phyloP scores from a whole-genome alignment of 192 early-diverging fungal genomes.

The Backusella australiensis region DNA sequence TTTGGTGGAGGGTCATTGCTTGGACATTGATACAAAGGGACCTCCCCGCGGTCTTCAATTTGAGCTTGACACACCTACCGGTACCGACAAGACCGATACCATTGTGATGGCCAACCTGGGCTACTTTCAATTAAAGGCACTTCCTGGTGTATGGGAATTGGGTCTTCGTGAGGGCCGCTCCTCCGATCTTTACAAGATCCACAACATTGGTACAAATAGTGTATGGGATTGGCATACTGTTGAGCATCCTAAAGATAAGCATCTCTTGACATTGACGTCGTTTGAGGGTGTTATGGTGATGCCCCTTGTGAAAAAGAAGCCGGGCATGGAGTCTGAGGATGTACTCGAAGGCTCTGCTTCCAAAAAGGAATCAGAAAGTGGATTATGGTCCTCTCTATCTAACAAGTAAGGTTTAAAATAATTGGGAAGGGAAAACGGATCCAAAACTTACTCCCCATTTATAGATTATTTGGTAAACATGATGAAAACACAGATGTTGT shows the following conservation, averaged over 20 bases:
- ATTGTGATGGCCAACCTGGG: slow-evolving; percentile 99
- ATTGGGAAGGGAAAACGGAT: slow-evolving; percentile 18
- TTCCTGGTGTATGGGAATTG: slow-evolving; percentile 87
- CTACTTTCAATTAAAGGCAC: slow-evolving; percentile 94
- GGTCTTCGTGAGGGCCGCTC: slow-evolving; percentile 80
- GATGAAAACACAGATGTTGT: not conserved
- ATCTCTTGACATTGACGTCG: slow-evolving; percentile 19
- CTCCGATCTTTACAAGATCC: slow-evolving; percentile 72
- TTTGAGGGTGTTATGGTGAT: slow-evolving; percentile 85
- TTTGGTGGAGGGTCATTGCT: slow-evolving; percentile 88
- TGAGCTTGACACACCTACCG: slow-evolving; percentile 66
- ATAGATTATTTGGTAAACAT: slow-evolving; percentile 23
- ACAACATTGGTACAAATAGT: slow-evolving; percentile 55
- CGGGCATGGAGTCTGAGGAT: slow-evolving; percentile 77
- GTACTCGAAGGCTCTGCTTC: slow-evolving; percentile 50
- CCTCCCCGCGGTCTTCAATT: slow-evolving; percentile 93
- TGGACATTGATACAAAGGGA: slow-evolving; percentile 60
- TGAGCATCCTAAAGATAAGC: not conserved
- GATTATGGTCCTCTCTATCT: slow-evolving; percentile 62
- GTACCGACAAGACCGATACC: slow-evolving; percentile 76
- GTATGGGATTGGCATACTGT: not conserved
- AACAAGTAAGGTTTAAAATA: slow-evolving; percentile 41
- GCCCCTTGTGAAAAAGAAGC: slow-evolving; percentile 75
- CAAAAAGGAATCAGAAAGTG: slow-evolving; percentile 29
- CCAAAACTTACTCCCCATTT: not conserved